Conservation (phyloP, 257 asterid genomes). For the Haberlea rhodopensis region DNA sequence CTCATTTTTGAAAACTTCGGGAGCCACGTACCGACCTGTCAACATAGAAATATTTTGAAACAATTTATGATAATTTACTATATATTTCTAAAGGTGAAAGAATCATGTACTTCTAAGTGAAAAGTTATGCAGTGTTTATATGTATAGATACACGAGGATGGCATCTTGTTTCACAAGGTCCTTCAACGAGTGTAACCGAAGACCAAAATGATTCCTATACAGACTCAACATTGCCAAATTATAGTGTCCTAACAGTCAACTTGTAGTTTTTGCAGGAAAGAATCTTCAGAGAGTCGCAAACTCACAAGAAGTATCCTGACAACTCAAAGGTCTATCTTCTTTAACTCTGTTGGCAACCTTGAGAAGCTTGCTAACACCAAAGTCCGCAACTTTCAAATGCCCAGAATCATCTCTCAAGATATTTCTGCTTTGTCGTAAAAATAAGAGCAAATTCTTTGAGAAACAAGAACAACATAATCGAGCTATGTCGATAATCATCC, state of each 20-base stretch:
- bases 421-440: slow-evolving; percentile 54
- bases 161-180: neutral
- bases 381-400: slow-evolving; percentile 95
- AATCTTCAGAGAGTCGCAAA: slow-evolving; percentile 25
- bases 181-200: neutral
- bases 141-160: neutral
- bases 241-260: neutral
- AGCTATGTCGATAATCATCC: neutral
- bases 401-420: slow-evolving; percentile 93
- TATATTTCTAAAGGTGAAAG: neutral
- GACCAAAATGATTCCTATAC: slow-evolving; percentile 3
- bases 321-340: slow-evolving; percentile 59
- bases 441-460: slow-evolving; percentile 5
- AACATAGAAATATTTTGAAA: slow-evolving; percentile 27
- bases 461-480: slow-evolving; percentile 17
- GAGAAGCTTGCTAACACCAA: slow-evolving; percentile 88
- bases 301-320: slow-evolving; percentile 74
- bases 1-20: slow-evolving; percentile 80
- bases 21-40: slow-evolving; percentile 93
- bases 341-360: slow-evolving; percentile 67
- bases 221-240: neutral
- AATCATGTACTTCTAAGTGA: neutral
- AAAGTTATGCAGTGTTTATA: neutral
- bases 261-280: neutral
- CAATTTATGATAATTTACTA: too few relatives aligned